These are phyloP conservation scores for Cercospora citrullina DNA, from an alignment of 2,329 filamentous ascomycete species.

Conservation along the genomic window DNA sequence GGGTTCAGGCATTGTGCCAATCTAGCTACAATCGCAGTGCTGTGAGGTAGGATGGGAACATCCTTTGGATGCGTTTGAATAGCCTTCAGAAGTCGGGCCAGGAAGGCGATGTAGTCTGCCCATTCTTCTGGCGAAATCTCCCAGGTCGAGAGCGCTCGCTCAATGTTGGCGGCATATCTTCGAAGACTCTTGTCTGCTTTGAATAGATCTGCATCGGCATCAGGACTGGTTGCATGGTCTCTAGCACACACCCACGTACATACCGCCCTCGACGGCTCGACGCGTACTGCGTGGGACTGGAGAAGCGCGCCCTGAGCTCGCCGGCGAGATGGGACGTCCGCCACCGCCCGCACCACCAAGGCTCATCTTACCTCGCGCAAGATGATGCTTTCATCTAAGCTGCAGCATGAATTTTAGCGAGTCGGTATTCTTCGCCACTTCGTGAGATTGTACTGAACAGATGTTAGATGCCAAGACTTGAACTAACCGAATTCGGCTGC, in stretches of 20 bases:
- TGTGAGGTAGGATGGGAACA: conserved; percentile 74
- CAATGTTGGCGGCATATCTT: conserved; percentile 84
- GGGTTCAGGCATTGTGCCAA: conserved; percentile 95
- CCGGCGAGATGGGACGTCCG: conserved; percentile 65
- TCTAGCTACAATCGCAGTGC: conserved; percentile 79
- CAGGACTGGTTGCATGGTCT: conserved; percentile 6
- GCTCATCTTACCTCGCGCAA: conserved; percentile 53
- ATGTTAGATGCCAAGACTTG: conserved; percentile 2
- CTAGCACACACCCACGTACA: conserved; percentile 38
- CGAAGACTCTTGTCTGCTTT: conserved; percentile 70
- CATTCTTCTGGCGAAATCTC: conserved; percentile 95
- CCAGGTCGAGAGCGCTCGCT: conserved; percentile 83
- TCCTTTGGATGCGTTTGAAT: conserved; percentile 80
- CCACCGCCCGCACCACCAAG: conserved; percentile 61
- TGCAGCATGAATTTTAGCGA: background rate
- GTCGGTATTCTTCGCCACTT: background rate
- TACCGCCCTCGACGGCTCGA: conserved; percentile 75
- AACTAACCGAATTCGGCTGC: background rate
- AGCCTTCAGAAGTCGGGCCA: conserved; percentile 87
- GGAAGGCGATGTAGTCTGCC: conserved; percentile 98
- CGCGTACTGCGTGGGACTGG: conserved; percentile 75
- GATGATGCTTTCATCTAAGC: background rate
- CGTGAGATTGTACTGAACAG: background rate
- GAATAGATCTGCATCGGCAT: conserved; percentile 51
- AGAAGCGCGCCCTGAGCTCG: conserved; percentile 79